Conservation (phyloP, 345 rosid species). For the Cardiospermum halicacabum region DNA sequence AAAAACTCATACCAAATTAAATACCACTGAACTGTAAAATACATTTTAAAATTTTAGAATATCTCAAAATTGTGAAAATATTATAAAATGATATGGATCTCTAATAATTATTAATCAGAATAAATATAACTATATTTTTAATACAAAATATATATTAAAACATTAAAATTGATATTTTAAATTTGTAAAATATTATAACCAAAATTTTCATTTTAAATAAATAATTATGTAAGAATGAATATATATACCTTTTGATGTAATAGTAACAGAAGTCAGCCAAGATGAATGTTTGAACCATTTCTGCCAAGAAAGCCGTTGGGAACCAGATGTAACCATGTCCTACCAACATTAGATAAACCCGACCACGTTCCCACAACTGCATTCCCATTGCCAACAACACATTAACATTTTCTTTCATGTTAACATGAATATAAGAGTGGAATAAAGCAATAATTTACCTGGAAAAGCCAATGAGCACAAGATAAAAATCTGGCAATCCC, state of each 20-base stretch:
- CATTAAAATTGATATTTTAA: background rate
- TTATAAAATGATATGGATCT: no score
- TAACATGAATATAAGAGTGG: background rate
- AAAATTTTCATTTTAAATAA: no score
- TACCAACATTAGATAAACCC: constrained; percentile 38
- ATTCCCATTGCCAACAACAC: background rate
- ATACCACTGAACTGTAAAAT: no score
- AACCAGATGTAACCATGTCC: constrained; percentile 69
- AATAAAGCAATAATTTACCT: constrained; percentile 27
- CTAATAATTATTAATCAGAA: no score
- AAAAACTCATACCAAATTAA: no score
- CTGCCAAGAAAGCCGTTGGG: constrained; percentile 50
- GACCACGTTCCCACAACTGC: constrained; percentile 56
- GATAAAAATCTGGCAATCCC: constrained; percentile 71
- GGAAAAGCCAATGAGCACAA: constrained; percentile 79
- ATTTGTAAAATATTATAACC: background rate
- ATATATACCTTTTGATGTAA: constrained; percentile 69
- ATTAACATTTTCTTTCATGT: background rate
- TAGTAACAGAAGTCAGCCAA: constrained; percentile 85
- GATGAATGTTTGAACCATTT: constrained; percentile 78
- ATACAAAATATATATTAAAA: background rate
- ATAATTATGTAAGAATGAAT: no score
- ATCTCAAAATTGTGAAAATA: no score
- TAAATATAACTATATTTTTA: no score
- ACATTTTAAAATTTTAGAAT: no score